Evolutionary conservation across 441 rosid species (phyloP).

Genomic region (Aquilaria agallochum): DNA sequence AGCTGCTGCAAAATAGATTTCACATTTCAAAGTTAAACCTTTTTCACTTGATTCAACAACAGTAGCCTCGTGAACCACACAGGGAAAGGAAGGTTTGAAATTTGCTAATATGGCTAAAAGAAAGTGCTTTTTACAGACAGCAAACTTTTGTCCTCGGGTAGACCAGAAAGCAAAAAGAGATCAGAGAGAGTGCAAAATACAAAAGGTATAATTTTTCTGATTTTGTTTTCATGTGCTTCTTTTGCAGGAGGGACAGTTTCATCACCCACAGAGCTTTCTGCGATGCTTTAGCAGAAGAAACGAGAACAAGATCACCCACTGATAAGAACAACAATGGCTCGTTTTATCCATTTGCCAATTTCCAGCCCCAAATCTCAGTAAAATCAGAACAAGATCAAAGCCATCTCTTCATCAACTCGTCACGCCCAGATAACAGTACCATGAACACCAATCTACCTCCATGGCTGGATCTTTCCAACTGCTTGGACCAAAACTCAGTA

Average conservation of each 20-base stretch:
- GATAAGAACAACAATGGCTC: constrained; percentile 11
- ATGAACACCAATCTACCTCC: constrained; percentile 16
- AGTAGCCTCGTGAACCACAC: constrained; percentile 6
- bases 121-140: constrained; percentile 14
- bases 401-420: constrained; percentile 8
- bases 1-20: background rate
- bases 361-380: constrained; percentile 21
- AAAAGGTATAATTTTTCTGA: constrained; percentile 13
- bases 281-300: constrained; percentile 43
- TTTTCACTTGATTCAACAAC: background rate
- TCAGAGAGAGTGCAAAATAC: constrained; percentile 27
- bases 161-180: constrained; percentile 16
- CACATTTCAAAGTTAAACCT: constrained; percentile 3
- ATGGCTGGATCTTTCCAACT: constrained; percentile 12
- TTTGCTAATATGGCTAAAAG: constrained; percentile 5
- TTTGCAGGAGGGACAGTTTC: constrained; percentile 51
- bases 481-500: constrained; percentile 12
- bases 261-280: constrained; percentile 52
- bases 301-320: constrained; percentile 25
- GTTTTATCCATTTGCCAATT: constrained; percentile 13
- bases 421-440: constrained; percentile 9
- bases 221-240: constrained; percentile 31
- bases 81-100: background rate
- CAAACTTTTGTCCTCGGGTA: constrained; percentile 18
- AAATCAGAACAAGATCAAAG: constrained; percentile 34